Base-by-base conservation (phyloP, 768 basidiomycete genomes). In the Lyophyllum shimeji region DNA sequence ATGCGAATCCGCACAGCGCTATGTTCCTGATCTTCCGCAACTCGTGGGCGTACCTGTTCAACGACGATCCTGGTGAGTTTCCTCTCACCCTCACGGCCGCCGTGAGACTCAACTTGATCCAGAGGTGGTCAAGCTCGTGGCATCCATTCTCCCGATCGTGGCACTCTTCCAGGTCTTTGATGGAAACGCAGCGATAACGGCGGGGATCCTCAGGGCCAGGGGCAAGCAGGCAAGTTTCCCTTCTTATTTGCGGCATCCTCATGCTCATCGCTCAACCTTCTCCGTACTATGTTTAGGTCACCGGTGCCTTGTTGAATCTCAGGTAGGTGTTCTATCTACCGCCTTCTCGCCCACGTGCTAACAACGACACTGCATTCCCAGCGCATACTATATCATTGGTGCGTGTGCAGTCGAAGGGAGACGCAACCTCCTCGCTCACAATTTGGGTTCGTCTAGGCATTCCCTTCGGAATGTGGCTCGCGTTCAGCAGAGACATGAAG, bases 91-190 rank as follows among this genome's bases (percentile, higher is more conserved):
- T 53, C 58, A 20, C n/a, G n/a, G n/a, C n/a, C n/a, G n/a, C n/a
- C n/a, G n/a, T n/a, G n/a, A n/a, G 29, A 29, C 29, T 9, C 51
- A 33, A 50, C 40, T 46, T n/a, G 23, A 24, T 46, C 34, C 68
- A 74, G 86, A 82, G 69, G 81, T 83, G 2, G 82, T 89, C 13
- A 46, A 55, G 1, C 69, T 86, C 7, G 87, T 92, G 12, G 85
- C 90, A 0, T 71, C 76, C 2, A 86, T 94, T 52, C 67, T 95
- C 13, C 90, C 91, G 0, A 74, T 90, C 7, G 84, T 96, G 4
- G 84, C 87, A 7, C 74, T 90, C 24, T 90, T 87, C 76, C 90
- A 97, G 69, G 83, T 96, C 3, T 89, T 95, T 55, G 96, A 99
- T 63, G 92, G 87, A 0, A 76, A 84, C 11, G 67, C 80, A 2